Percentiles rank a stretch among this genome's conserved stretches.
These are phyloP conservation scores for Pichia phayaonensis DNA, from an alignment of 805 yeast genomes.

Conservation along the genomic window DNA sequence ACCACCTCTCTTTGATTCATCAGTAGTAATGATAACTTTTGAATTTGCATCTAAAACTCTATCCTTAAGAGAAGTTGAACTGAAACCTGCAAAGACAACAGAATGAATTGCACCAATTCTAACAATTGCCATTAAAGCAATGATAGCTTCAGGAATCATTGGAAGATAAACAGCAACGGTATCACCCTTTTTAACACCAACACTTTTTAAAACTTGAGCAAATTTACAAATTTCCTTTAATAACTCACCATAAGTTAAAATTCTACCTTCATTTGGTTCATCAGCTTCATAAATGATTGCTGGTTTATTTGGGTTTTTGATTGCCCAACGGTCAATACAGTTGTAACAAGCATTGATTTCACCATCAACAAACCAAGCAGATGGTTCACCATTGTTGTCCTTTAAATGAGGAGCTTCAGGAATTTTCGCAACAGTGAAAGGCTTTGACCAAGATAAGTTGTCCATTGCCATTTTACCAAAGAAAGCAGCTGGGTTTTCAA, in stretches of 20 bases:
- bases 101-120: constrained; percentile 82
- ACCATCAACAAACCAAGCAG: constrained; percentile 76
- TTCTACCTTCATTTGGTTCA: constrained; percentile 57
- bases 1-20: constrained; percentile 80
- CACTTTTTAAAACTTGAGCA: constrained; percentile 56
- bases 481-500: constrained; percentile 46
- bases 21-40: constrained; percentile 67
- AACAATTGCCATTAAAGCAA: constrained; percentile 68
- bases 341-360: constrained; percentile 74
- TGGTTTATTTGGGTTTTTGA: constrained; percentile 57
- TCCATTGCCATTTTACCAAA: constrained; percentile 48
- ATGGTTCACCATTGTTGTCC: constrained; percentile 41
- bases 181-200: constrained; percentile 75
- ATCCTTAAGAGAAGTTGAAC: constrained; percentile 63
- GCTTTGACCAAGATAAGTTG: constrained; percentile 44
- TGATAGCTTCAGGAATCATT: constrained; percentile 75
- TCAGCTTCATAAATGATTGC: constrained; percentile 81
- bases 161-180: constrained; percentile 83
- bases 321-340: constrained; percentile 78
- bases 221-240: constrained; percentile 62
- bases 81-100: constrained; percentile 80
- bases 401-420: constrained; percentile 36
- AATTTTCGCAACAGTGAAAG: constrained; percentile 40
- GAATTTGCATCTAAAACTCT: constrained; percentile 68
- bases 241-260: constrained; percentile 63